Base-by-base conservation (phyloP, 371 early-diverging fungal genomes). In the Dichotomocladium elegans region DNA sequence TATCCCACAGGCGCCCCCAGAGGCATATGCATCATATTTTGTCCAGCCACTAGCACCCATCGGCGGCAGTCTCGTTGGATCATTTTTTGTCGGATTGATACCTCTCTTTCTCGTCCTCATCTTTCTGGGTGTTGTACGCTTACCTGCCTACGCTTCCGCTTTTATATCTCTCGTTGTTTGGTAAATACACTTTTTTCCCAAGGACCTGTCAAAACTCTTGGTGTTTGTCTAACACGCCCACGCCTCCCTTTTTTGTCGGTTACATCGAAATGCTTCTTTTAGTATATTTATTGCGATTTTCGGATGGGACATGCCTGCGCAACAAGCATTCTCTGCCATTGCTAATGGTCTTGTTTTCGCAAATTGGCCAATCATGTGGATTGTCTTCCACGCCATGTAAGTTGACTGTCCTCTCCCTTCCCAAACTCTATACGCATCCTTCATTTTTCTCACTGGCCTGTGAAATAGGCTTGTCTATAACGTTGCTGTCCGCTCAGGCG, bases 281-380 rank as follows among this genome's bases (percentile, higher is more conserved):
- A 73, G 78, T 61, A 77, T 77, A 9, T 73, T 77, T 40, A 74
- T 77, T 15, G 72, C 78, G 15, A 77, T 77, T 24, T 77, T 77
- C 56, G 78, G 53, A 5, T 77, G 78, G 78, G 66, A 74, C 43
- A 77, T 77, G 78, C 78, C 78, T 28, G 78, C 78, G 31, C 67
- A 71, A 41, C 62, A 69, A 33, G 60, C 61, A 3, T 77, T 77
- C 53, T 58, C 66, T 41, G 55, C 66, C 0, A 64, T 77, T 40
- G 74, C 61, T 12, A 68, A 67, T 28, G 78, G 78, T 10, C 60
- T 77, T 1, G 68, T 71, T 1, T 77, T 69, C 59, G 76, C 76
- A 2, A 70, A 76, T 29, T 77, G 78, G 78, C 78, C 78, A 0
- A 74, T 77, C 53, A 77, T 77, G 78, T 77, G 78, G 78, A 77